These are phyloP conservation scores for Aspergillus novoparasiticus DNA, from an alignment of 2,329 filamentous ascomycete genomes.

Conservation along the genomic window DNA sequence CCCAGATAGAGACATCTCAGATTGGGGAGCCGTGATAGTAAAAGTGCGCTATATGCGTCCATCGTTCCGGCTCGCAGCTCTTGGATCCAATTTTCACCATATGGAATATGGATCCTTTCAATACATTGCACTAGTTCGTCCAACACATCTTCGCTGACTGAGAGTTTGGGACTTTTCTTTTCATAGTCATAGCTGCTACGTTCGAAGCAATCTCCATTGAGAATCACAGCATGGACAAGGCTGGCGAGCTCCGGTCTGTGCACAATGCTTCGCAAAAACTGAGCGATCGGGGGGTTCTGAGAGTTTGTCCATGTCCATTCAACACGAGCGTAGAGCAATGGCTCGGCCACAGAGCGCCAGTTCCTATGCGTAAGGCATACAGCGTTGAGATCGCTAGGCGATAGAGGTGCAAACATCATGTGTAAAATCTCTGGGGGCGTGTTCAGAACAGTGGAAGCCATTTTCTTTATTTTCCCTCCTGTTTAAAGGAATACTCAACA, in stretches of 20 bases:
- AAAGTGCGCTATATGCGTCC: conserved; percentile 23
- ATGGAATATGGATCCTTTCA: conserved; percentile 7
- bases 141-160: conserved; percentile 8
- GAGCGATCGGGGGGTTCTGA: conserved; percentile 17
- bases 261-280: conserved; percentile 19
- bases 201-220: conserved; percentile 7
- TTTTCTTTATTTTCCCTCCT: background rate
- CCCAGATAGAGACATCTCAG: conserved; percentile 18
- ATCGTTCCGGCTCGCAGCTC: conserved; percentile 16
- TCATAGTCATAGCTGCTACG: background rate
- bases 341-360: conserved; percentile 18
- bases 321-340: conserved; percentile 23
- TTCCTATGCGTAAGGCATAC: conserved; percentile 19
- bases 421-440: conserved; percentile 18
- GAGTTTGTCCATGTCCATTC: conserved; percentile 16
- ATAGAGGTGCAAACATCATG: conserved; percentile 21
- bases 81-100: conserved; percentile 17
- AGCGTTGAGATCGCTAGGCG: conserved; percentile 12
- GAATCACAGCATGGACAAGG: conserved; percentile 15
- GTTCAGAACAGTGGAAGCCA: background rate
- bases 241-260: conserved; percentile 20
- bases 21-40: conserved; percentile 20
- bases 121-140: conserved; percentile 12
- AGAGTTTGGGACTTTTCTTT: background rate
- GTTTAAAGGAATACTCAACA: too few relatives aligned